Evolutionary conservation across 495 filamentous ascomycete genomes (phyloP).

Genomic region (Penicillium angulare): DNA sequence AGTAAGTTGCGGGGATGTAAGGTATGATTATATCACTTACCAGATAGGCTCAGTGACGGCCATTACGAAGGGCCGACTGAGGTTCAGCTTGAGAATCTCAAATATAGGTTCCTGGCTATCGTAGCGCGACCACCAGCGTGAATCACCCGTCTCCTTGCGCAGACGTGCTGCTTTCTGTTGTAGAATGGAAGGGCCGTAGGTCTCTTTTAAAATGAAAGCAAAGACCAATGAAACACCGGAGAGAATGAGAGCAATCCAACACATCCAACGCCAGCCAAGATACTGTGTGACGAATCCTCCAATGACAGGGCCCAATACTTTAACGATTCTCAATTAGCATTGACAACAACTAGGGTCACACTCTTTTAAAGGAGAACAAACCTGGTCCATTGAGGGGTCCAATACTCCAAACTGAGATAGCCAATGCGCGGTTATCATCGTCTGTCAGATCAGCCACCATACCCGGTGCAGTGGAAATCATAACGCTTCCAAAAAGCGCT

Average conservation of each 20-base stretch:
- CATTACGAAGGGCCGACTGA: slow-evolving; percentile 76
- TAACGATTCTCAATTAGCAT: background rate
- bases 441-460: slow-evolving; percentile 77
- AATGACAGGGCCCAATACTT: slow-evolving; percentile 55
- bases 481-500: slow-evolving; percentile 72
- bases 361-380: slow-evolving; percentile 15
- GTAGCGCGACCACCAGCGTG: slow-evolving; percentile 74
- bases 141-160: slow-evolving; percentile 73
- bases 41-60: slow-evolving; percentile 81
- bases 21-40: slow-evolving; percentile 33
- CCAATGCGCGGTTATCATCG: slow-evolving; percentile 66
- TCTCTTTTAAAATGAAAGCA: slow-evolving; percentile 63
- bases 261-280: slow-evolving; percentile 84
- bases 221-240: slow-evolving; percentile 53
- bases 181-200: slow-evolving; percentile 74
- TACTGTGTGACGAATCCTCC: slow-evolving; percentile 70
- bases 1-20: background rate
- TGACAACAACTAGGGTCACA: background rate
- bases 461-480: slow-evolving; percentile 79
- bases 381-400: slow-evolving; percentile 76
- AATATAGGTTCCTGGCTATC: slow-evolving; percentile 58
- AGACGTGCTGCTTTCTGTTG: slow-evolving; percentile 62
- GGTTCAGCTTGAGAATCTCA: slow-evolving; percentile 63
- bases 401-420: slow-evolving; percentile 72
- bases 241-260: slow-evolving; percentile 75